A percentile compares a stretch with the other conserved stretches of the same genome.
phyloP scores from a whole-genome alignment of 371 early-diverging fungal genomes.

The Coemansia sp. region DNA sequence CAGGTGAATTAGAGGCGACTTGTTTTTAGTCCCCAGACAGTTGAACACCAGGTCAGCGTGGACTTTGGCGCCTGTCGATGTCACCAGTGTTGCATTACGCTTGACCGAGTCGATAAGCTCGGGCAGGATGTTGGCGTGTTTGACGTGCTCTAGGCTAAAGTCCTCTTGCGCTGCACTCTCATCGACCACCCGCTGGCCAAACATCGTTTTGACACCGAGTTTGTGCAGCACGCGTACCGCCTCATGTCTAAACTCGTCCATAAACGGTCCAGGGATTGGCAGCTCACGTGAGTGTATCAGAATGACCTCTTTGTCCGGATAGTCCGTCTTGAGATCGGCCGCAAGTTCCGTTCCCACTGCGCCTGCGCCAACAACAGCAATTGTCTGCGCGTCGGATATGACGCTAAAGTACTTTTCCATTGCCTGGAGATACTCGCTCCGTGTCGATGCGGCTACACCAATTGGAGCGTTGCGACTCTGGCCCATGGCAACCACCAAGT shows the following conservation, averaged over 20 bases:
- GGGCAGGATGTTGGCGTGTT: constrained; percentile 5
- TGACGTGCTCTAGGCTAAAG: neutral
- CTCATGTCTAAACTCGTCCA: constrained; percentile 19
- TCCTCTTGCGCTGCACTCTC: constrained; percentile 5
- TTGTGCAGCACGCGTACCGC: constrained; percentile 17
- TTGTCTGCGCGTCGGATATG: constrained; percentile 43
- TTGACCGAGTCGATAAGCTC: constrained; percentile 3
- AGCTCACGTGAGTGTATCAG: constrained; percentile 55
- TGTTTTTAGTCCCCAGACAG: constrained; percentile 21
- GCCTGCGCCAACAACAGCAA: constrained; percentile 60
- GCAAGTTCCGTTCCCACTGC: constrained; percentile 64
- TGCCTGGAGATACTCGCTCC: constrained; percentile 4
- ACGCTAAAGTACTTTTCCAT: neutral
- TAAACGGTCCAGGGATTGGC: constrained; percentile 31
- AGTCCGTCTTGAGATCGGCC: constrained; percentile 65
- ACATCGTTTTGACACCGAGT: constrained; percentile 31
- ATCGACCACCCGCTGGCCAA: constrained; percentile 27
- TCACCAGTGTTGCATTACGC: constrained; percentile 8
- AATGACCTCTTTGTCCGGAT: constrained; percentile 63
- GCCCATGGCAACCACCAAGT: constrained; percentile 68
- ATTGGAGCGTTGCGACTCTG: constrained; percentile 53
- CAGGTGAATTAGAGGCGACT: constrained; percentile 4
- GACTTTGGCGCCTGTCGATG: constrained; percentile 9
- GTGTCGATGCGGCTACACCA: constrained; percentile 13
- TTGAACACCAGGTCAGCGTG: constrained; percentile 26